Evolutionary conservation across 306 rosid species (phyloP), one percentile per base, ranked within the genome.

Genomic region (Lathyrus oleraceus): DNA sequence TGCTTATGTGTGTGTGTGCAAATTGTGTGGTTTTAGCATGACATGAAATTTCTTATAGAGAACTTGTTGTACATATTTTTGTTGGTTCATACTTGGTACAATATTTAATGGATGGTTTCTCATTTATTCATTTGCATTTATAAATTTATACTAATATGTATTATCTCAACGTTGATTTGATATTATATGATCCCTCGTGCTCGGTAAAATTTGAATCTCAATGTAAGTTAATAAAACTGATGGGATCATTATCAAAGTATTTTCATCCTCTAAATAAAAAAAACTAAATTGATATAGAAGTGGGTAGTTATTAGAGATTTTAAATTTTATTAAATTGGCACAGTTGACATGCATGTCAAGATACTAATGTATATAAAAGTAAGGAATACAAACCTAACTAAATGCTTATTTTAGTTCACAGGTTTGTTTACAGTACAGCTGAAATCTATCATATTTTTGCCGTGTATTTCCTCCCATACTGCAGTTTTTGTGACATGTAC

Each of bases 91-190:
- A 45, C 20, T 10, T 61, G 30, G n/a, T 19, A 40, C 17, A 71
- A 28, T 44, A 53, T 71, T 45, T 71, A 44, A 25, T 48, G 27
- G 48, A 36, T 45, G 28, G 65, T 47, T 65, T 65, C 57, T 65
- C 61, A 1, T 21, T n/a, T 17, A 38, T 71, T 58, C 69, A 36
- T 78, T 72, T 71, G 44, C 69, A 11, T 70, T 54, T 21, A 23
- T 54, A 54, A 11, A 54, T 23, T 23, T 56, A 43, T 32, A 43
- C 28, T 40, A 14, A 52, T 19, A 62, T 44, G 44, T 44, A 76
- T 65, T 20, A 67, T 70, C 39, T 70, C 67, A 42, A 27, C 42
- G 6, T 62, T 32, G 43, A 32, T 63, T 76, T 13, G 13, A n/a
- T 56, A 49, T 44, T 77, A 43, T 14, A 62, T 40, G 48, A 23